Evolutionary conservation across 805 yeast genomes (phyloP).

Genomic region (Diddensiella caesifluorescens): DNA sequence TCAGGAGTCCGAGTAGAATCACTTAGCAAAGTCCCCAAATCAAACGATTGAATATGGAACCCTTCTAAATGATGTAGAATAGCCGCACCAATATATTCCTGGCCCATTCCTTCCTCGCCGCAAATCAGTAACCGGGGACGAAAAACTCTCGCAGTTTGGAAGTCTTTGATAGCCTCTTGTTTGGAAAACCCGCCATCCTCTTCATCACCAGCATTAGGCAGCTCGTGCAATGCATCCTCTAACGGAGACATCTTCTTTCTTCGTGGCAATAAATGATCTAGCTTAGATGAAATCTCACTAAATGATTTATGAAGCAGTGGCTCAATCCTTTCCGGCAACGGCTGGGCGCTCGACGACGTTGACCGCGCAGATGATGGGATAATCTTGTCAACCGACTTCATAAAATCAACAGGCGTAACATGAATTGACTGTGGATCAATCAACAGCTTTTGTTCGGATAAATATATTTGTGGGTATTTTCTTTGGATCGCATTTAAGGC

Average conservation of each 20-base stretch:
- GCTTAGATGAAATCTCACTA: slow-evolving; percentile 37
- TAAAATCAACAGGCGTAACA: slow-evolving; percentile 79
- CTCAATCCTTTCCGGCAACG: slow-evolving; percentile 66
- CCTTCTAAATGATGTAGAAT: slow-evolving; percentile 80
- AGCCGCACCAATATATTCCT: slow-evolving; percentile 78
- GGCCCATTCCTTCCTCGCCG: slow-evolving; percentile 80
- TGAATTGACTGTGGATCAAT: slow-evolving; percentile 67
- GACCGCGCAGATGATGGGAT: slow-evolving; percentile 92
- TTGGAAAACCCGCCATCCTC: slow-evolving; percentile 61
- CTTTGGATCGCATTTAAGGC: slow-evolving; percentile 90
- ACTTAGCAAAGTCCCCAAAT: slow-evolving; percentile 67
- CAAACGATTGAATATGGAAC: slow-evolving; percentile 80
- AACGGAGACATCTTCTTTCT: slow-evolving; percentile 48
- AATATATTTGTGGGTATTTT: slow-evolving; percentile 87
- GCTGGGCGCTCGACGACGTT: slow-evolving; percentile 63
- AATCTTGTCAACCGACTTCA: slow-evolving; percentile 77
- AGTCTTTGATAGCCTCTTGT: slow-evolving; percentile 51
- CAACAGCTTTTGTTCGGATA: slow-evolving; percentile 61
- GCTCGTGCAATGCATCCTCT: slow-evolving; percentile 65
- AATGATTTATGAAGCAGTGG: slow-evolving; percentile 58
- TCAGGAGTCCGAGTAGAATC: slow-evolving; percentile 82
- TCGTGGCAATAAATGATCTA: slow-evolving; percentile 60
- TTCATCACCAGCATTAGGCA: slow-evolving; percentile 41
- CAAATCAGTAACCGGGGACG: slow-evolving; percentile 74
- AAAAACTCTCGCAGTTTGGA: slow-evolving; percentile 59